A percentile compares a stretch with the other conserved stretches of the same genome.
phyloP scores from a whole-genome alignment of 164 flowering plant genomes.

The Pachysandra terminalis region DNA sequence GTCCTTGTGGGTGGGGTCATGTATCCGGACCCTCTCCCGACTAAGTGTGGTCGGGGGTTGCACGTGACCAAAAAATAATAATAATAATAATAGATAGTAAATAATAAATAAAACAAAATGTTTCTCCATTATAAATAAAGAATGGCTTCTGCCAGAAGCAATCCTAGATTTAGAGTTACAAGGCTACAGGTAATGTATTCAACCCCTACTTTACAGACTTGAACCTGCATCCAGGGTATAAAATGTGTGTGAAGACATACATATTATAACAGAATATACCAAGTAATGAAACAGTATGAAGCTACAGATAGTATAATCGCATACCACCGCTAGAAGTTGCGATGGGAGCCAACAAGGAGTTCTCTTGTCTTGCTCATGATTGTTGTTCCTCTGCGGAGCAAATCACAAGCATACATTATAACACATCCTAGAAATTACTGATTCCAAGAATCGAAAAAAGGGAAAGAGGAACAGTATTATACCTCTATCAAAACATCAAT shows the following conservation, averaged over 20 bases:
- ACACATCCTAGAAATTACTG: neutral
- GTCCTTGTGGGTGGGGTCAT: too few relatives aligned
- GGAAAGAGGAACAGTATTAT: neutral
- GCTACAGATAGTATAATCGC: constrained; percentile 2
- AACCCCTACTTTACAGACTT: neutral
- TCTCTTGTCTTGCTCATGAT: constrained; percentile 17
- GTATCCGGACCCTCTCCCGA: too few relatives aligned
- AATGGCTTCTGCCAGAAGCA: too few relatives aligned
- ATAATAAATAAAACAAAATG: too few relatives aligned
- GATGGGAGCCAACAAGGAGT: constrained; percentile 51
- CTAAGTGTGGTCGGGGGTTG: too few relatives aligned
- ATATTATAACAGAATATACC: neutral
- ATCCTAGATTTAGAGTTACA: neutral
- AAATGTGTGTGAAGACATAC: neutral
- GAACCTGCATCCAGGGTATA: neutral
- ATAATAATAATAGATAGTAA: too few relatives aligned
- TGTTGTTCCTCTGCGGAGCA: constrained; percentile 24
- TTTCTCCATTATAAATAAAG: too few relatives aligned
- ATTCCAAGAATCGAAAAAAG: neutral
- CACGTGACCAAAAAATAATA: too few relatives aligned
- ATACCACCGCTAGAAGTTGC: constrained; percentile 56
- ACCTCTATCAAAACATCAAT: constrained; percentile 83
- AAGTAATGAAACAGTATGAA: neutral
- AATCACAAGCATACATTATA: neutral
- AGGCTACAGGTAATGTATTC: neutral